Percentiles rank a stretch among this genome's conserved stretches.
phyloP scores from a whole-genome alignment of 2,329 filamentous ascomycete genomes.

The Cercospora sp. region DNA sequence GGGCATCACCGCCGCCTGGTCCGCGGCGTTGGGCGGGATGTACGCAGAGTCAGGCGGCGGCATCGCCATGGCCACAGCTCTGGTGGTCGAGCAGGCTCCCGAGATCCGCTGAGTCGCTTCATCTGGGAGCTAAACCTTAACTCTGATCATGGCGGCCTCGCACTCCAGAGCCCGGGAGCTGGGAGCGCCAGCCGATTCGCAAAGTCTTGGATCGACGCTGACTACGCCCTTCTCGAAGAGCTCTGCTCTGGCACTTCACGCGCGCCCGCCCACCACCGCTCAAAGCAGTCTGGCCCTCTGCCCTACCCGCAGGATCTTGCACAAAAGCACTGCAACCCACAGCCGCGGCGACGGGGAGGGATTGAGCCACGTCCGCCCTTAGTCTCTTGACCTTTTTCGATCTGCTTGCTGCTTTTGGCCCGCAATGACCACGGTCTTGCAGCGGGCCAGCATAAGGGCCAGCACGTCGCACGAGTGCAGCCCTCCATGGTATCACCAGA shows the following conservation, averaged over 20 bases:
- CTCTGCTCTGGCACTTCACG: neutral
- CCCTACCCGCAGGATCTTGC: slow-evolving; percentile 42
- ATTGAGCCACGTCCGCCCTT: slow-evolving; percentile 40
- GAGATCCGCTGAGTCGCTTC: slow-evolving; percentile 5
- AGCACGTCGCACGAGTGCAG: slow-evolving; percentile 37
- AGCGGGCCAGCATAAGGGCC: slow-evolving; percentile 31
- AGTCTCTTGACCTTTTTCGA: slow-evolving; percentile 41
- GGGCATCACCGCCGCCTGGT: neutral
- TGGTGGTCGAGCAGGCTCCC: neutral
- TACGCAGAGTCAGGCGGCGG: neutral
- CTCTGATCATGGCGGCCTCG: slow-evolving; percentile 30
- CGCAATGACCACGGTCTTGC: slow-evolving; percentile 35
- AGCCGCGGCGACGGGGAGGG: slow-evolving; percentile 46
- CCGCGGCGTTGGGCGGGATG: neutral
- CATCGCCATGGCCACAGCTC: neutral
- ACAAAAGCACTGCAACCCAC: slow-evolving; percentile 45
- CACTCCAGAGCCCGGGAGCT: slow-evolving; percentile 33
- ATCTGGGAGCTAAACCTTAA: slow-evolving; percentile 30
- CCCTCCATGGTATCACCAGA: slow-evolving; percentile 40
- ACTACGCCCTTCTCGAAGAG: slow-evolving; percentile 29
- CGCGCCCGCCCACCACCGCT: slow-evolving; percentile 28
- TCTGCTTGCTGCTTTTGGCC: slow-evolving; percentile 38
- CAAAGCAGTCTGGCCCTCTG: slow-evolving; percentile 31
- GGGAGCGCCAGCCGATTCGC: slow-evolving; percentile 36
- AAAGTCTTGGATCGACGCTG: slow-evolving; percentile 29